Evolutionary conservation across 148 eudicot genomes (phyloP).

Genomic region (Persicaria tinctoria): DNA sequence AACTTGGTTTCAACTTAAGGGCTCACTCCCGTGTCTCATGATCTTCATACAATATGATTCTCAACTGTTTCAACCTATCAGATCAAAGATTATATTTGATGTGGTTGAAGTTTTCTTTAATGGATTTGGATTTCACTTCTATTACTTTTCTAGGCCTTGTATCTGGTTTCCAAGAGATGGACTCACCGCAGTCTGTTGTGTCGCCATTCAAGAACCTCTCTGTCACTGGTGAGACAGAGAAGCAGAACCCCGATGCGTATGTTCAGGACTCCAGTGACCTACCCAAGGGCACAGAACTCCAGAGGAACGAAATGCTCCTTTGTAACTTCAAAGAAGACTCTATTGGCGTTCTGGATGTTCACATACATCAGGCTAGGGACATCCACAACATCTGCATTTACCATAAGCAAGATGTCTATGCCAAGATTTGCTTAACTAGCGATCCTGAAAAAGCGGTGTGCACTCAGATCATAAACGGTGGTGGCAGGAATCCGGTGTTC

Average conservation of each 20-base stretch:
- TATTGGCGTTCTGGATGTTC: slow-evolving; percentile 68
- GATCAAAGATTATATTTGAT: background rate
- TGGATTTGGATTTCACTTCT: background rate
- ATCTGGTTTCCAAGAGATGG: slow-evolving; percentile 22
- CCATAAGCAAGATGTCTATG: slow-evolving; percentile 97
- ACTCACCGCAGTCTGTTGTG: slow-evolving; percentile 58
- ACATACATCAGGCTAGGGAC: slow-evolving; percentile 80
- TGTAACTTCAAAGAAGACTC: slow-evolving; percentile 21
- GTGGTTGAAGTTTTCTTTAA: background rate
- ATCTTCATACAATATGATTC: background rate
- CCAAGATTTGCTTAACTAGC: slow-evolving; percentile 78
- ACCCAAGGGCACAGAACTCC: slow-evolving; percentile 32
- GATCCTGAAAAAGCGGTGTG: slow-evolving; percentile 74
- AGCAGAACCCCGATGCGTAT: slow-evolving; percentile 26
- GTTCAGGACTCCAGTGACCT: slow-evolving; percentile 25
- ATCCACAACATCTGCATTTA: slow-evolving; percentile 96
- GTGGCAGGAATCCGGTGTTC: slow-evolving; percentile 90
- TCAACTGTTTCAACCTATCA: background rate
- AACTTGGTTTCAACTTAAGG: background rate
- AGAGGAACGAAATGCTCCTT: slow-evolving; percentile 21
- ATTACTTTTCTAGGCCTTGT: background rate
- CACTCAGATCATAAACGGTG: slow-evolving; percentile 83
- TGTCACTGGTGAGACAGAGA: slow-evolving; percentile 35
- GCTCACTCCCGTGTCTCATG: too few species aligned
- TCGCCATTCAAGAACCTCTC: slow-evolving; percentile 48